Conservation (phyloP, 768 basidiomycete species). For the Pulveroboletus sp. region DNA sequence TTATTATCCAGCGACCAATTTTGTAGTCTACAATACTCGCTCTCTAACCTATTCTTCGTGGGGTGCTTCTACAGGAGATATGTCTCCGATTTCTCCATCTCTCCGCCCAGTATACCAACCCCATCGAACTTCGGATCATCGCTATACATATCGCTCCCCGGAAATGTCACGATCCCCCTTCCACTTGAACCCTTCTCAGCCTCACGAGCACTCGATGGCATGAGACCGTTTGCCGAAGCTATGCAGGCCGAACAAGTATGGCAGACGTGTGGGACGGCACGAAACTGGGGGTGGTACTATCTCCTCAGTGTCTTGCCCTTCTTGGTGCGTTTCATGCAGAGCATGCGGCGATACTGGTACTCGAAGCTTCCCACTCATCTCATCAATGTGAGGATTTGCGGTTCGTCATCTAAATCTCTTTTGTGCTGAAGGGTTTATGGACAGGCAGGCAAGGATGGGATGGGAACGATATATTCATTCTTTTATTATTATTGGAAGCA, state of each 20-base stretch:
- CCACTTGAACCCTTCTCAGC: not conserved
- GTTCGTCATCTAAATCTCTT: not conserved
- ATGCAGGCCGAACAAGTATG: slow-evolving; percentile 44
- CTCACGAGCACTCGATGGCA: not conserved
- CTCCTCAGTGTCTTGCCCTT: slow-evolving; percentile 63
- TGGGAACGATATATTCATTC: slow-evolving; percentile 61
- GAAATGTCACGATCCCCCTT: not conserved
- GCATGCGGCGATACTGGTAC: slow-evolving; percentile 81
- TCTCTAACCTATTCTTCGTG: slow-evolving; percentile 70
- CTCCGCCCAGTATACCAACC: no score
- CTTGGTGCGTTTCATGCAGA: slow-evolving; percentile 77
- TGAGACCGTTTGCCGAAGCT: slow-evolving; percentile 12
- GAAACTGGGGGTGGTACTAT: slow-evolving; percentile 61
- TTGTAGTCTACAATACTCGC: slow-evolving; percentile 71
- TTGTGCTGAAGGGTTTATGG: not conserved
- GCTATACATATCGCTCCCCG: not conserved
- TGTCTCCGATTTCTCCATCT: not conserved
- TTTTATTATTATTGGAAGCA: slow-evolving; percentile 79
- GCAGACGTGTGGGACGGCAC: slow-evolving; percentile 36
- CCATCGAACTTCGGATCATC: no score
- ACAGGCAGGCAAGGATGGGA: slow-evolving; percentile 82
- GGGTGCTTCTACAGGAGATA: slow-evolving; percentile 62
- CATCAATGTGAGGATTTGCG: slow-evolving; percentile 60
- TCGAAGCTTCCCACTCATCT: slow-evolving; percentile 72
- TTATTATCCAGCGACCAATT: slow-evolving; percentile 61